Evolutionary conservation across 306 rosid species (phyloP), one percentile per base, ranked within the genome.

Genomic region (Hylodesmum podocarpum): DNA sequence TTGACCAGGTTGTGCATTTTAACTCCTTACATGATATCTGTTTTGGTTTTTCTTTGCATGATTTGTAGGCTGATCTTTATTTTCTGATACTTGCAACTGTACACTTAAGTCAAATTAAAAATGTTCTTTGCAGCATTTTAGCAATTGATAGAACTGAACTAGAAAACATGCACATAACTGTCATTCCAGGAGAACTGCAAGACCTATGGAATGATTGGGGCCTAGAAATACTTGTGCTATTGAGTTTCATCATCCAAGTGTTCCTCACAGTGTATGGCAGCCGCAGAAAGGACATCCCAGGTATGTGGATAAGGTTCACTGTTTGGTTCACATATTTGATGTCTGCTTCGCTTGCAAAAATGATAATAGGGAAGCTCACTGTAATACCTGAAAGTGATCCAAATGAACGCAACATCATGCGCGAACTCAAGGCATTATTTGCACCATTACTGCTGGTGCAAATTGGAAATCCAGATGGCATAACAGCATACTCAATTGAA

Each of bases 401-500:
- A 6, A n/a, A n/a, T 4, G 57, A 84, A 49, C 87, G 88, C 65
- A 79, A 86, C 29, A 78, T 86, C 24, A 51, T 31, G 2, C 79
- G 86, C 13, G 85, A 87, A 78, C 66, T 86, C 6, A 83, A 83
- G 75, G 87, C 89, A 0, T 40, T 87, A 76, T 84, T 80, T 36
- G 91, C 90, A 3, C 94, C 94, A 13, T 73, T 90, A 24, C 86
- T 90, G 54, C 83, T 90, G 16, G 85, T 87, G 55, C 94, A 90
- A 73, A 84, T 87, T 63, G 95, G 95, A 44, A 86, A 84, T 46
- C 90, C 95, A 8, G 92, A 90, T 66, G 72, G 84, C 75, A 86
- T 87, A 80, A 90, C 95, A 6, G 92, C 95, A 21, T 90, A 85
- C 82, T 87, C 92, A 40, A 86, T 90, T 43, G 95, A 86, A 80